Evolutionary conservation across 202 grass and related monocot genomes (phyloP).

Genomic region (Bolboschoenoplectus hybrid): DNA sequence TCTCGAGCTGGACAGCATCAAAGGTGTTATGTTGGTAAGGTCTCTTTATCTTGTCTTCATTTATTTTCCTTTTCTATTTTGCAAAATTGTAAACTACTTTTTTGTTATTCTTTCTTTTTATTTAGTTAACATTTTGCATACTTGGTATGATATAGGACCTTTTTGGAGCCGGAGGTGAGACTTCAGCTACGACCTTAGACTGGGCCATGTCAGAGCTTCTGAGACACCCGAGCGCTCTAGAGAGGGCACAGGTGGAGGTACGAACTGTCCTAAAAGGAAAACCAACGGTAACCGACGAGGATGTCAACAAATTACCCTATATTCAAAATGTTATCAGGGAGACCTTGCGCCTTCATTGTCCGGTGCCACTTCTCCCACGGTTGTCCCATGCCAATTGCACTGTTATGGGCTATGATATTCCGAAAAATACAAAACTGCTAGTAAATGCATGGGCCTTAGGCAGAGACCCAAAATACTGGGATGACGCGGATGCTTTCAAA

Average conservation of each 20-base stretch:
- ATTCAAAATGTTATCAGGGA: constrained; percentile 37
- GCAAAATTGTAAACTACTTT: too few species aligned
- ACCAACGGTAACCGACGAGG: constrained; percentile 11
- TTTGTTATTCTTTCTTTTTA: neutral
- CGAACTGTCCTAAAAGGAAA: constrained; percentile 32
- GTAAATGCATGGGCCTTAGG: constrained; percentile 42
- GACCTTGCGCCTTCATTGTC: constrained; percentile 35
- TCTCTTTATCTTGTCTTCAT: neutral
- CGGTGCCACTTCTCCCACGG: constrained; percentile 31
- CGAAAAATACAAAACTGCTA: constrained; percentile 26
- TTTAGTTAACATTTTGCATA: neutral
- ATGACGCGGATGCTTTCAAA: constrained; percentile 24
- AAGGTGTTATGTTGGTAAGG: constrained; percentile 52
- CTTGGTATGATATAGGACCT: constrained; percentile 24
- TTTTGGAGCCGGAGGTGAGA: constrained; percentile 32
- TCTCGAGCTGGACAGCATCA: constrained; percentile 63
- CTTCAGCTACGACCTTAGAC: constrained; percentile 32
- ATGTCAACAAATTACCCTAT: constrained; percentile 23
- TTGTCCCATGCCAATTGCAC: neutral
- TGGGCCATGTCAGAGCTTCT: constrained; percentile 34
- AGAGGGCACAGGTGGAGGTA: constrained; percentile 23
- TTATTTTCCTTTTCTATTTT: neutral
- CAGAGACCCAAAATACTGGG: constrained; percentile 43
- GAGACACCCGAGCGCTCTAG: constrained; percentile 16
- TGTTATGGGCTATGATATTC: constrained; percentile 16